Conservation (phyloP, 305 asterid genomes). For the Fraxinus ornus region DNA sequence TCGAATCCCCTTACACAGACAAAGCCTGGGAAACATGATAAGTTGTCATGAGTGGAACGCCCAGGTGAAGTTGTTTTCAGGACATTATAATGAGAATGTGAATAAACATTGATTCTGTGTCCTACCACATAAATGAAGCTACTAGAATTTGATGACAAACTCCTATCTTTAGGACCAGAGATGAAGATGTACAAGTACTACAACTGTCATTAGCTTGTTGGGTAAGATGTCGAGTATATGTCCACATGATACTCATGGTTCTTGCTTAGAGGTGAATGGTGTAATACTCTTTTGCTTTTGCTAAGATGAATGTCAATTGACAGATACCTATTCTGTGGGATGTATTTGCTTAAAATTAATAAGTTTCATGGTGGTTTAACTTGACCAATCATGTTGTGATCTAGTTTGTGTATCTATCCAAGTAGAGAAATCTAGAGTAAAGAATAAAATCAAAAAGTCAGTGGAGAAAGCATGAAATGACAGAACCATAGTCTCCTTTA, state of each 20-base stretch:
- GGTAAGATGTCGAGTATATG: neutral
- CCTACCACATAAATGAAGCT: neutral
- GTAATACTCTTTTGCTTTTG: neutral
- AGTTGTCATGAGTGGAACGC: conserved; percentile 14
- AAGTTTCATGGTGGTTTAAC: neutral
- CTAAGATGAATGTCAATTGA: neutral
- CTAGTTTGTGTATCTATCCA: conserved; percentile 1
- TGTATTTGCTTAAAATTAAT: neutral
- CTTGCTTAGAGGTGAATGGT: too few species aligned
- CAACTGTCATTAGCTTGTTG: conserved; percentile 12
- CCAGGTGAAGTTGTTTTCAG: neutral
- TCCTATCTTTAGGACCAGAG: neutral
- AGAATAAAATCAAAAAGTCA: neutral
- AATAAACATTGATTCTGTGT: neutral
- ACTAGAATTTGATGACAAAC: neutral
- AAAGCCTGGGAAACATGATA: conserved; percentile 50
- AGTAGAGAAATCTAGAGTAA: neutral
- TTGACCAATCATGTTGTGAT: neutral
- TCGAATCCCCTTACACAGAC: conserved; percentile 95
- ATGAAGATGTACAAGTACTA: too few species aligned
- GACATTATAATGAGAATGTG: neutral
- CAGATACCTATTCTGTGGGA: conserved; percentile 9
- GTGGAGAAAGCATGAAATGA: conserved; percentile 13
- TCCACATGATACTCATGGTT: too few species aligned
- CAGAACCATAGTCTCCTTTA: neutral